These are phyloP conservation scores for Colletotrichum somersetense DNA, from an alignment of 2,329 filamentous ascomycete species.

Conservation along the genomic window DNA sequence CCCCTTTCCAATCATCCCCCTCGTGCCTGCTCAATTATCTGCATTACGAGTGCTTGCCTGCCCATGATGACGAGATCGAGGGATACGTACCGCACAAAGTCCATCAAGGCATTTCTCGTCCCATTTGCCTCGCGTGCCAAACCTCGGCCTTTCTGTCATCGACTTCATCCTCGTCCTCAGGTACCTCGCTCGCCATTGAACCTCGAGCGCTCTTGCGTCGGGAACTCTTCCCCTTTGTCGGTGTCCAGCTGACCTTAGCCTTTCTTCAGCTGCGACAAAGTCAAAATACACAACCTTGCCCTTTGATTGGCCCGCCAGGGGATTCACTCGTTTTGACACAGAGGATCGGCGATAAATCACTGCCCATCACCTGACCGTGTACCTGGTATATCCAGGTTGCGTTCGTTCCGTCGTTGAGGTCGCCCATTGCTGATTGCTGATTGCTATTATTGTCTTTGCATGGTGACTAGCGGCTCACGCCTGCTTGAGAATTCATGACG, in stretches of 20 bases:
- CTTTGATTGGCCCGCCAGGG: conserved; percentile 21
- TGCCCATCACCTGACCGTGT: conserved; percentile 30
- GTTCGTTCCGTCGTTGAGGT: conserved; percentile 12
- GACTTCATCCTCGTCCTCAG: background rate
- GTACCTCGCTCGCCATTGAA: conserved; percentile 11
- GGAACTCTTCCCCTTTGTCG: conserved; percentile 7
- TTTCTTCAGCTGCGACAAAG: conserved; percentile 40
- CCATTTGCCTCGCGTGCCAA: conserved; percentile 24
- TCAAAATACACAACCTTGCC: conserved; percentile 27
- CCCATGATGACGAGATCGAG: background rate
- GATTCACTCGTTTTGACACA: conserved; percentile 28
- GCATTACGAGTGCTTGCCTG: background rate
- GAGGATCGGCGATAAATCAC: conserved; percentile 28
- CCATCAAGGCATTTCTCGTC: conserved; percentile 9
- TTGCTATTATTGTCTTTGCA: conserved; percentile 4
- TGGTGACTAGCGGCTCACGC: background rate
- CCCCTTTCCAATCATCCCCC: background rate
- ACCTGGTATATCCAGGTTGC: conserved; percentile 33
- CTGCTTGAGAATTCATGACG: background rate
- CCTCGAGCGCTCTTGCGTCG: conserved; percentile 22
- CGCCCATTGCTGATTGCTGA: background rate
- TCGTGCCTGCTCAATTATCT: background rate
- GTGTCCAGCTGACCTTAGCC: conserved; percentile 41
- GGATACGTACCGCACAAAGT: conserved; percentile 1
- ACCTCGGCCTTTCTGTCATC: conserved; percentile 22